Evolutionary conservation across 768 basidiomycete genomes (phyloP), one percentile per base, ranked within the genome.

Genomic region (Phaeotremella skinneri): DNA sequence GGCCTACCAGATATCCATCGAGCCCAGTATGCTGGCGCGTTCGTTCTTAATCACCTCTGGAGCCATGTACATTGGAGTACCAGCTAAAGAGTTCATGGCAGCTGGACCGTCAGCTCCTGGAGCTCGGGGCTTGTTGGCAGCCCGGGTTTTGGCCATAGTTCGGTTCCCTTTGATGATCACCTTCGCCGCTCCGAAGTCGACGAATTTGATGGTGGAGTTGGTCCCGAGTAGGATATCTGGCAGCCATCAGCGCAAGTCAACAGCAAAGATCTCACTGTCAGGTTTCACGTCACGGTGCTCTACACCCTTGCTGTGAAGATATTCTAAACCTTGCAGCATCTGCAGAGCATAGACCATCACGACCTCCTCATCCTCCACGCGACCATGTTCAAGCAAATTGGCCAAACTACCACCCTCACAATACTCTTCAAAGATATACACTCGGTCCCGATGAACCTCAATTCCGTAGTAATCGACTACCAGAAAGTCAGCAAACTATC

Each of bases 391-490:
- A 58, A 97, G 79, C 43, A 96, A 78, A 23, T 88, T 83, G 0
- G 88, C 91, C 59, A 99, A 78, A 76, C 91, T 94, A 6, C 96
- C 96, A 37, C 92, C 92, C 69, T 93, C 89, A 74, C 96, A 99
- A 76, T 88, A 99, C 78, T 98, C 94, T 77, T 98, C 93, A 76
- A 98, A 98, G 62, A 98, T 97, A 79, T 94, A 98, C 17, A 98
- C 91, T 78, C 93, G 92, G 80, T 97, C 94, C 14, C 94, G 88
- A 75, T 97, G 94, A 1, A 98, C 94, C 78, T 99, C 96, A 66
- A 99, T 93, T 29, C 96, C 96, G 70, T 96, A 96, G 76, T 97
- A 99, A 78, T 97, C 92, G 52, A 98, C 96, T 45, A 20, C n/a
- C 37, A 39, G 37, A 9, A 45, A 11, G 43, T 45, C 11, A 13